Base-by-base conservation (phyloP, 768 basidiomycete species). In the Auricularia sp. region DNA sequence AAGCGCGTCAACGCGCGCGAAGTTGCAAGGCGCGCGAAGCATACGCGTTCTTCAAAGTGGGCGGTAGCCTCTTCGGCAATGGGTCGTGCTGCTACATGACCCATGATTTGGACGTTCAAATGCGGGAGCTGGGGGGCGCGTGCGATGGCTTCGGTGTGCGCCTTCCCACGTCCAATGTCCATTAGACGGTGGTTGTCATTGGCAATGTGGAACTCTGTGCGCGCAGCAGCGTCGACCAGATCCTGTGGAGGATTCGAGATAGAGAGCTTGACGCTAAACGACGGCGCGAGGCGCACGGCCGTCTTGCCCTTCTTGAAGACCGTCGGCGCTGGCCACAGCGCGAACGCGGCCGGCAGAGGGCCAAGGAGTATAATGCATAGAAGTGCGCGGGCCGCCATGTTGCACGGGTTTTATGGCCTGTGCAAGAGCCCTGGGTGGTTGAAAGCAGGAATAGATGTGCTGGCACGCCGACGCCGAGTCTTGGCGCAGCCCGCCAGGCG, bases 291-390 rank as follows among this genome's bases (percentile, higher is more conserved):
- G 18, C 58, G 53, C 7, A 67, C 34, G 33, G 60, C 23, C 3
- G 43, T 61, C 3, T 51, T 36, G 18, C 65, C 67, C 7, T 36
- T 42, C 12, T 54, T 61, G 11, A 67, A n/a, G 33, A 43, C 59
- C 18, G 18, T 36, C 12, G 67, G 67, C 2, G 62, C 65, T 2
- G 67, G 67, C 67, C 67, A 67, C 43, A 67, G 39, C 53, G 64
- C 64, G 2, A 58, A 14, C 36, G 51, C 65, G 51, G 42, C 39
- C 39, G 39, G 8, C 12, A 42, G 39, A 42, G 8, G 39, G 39
- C 8, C 7, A 7, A 42, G 39, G 12, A 42, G 8, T 7, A 14
- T 14, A 14, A 42, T 14, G 39, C 39, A 42, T 42, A 42, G 39
- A 2, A 42, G 39, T 42, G 12, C 39, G 12, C 12, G 39, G 39